Evolutionary conservation across 1,284 basidiomycete species (phyloP).

Genomic region (Tilletia indica): DNA sequence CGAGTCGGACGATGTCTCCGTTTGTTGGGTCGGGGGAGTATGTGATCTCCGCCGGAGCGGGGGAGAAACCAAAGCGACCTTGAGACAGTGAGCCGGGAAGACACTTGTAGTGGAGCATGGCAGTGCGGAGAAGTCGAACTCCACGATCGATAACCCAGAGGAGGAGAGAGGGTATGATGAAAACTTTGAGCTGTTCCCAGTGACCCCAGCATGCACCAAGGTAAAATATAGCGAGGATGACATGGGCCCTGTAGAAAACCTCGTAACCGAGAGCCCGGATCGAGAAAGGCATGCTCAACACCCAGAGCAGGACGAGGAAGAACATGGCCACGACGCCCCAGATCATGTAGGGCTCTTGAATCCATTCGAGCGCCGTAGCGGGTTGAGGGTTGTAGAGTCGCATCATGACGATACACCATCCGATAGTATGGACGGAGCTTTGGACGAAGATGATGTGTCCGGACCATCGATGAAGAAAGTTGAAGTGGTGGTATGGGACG

Average conservation of each 20-base stretch:
- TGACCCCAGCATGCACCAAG: slow-evolving; percentile 31
- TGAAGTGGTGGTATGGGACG: slow-evolving; percentile 33
- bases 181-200: slow-evolving; percentile 28
- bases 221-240: slow-evolving; percentile 30
- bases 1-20: slow-evolving; percentile 26
- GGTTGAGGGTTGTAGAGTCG: slow-evolving; percentile 31
- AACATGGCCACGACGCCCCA: slow-evolving; percentile 27
- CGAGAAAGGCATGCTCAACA: slow-evolving; percentile 20
- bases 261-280: slow-evolving; percentile 26
- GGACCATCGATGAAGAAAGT: slow-evolving; percentile 33
- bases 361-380: slow-evolving; percentile 14
- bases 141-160: slow-evolving; percentile 27
- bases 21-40: slow-evolving; percentile 19
- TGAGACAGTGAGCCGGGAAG: neutral
- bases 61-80: slow-evolving; percentile 20
- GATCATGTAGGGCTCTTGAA: slow-evolving; percentile 26
- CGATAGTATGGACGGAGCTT: slow-evolving; percentile 25
- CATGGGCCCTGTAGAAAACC: slow-evolving; percentile 30
- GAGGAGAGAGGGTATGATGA: slow-evolving; percentile 27
- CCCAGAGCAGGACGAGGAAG: slow-evolving; percentile 24
- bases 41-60: slow-evolving; percentile 18
- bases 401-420: slow-evolving; percentile 29
- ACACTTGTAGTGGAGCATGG: slow-evolving; percentile 26
- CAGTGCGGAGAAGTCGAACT: slow-evolving; percentile 18
- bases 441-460: slow-evolving; percentile 31